Percentiles rank a stretch among this genome's conserved stretches.
Evolutionary conservation across 129 eudicot genomes (phyloP).

Genomic region (Escallonia herrerae): DNA sequence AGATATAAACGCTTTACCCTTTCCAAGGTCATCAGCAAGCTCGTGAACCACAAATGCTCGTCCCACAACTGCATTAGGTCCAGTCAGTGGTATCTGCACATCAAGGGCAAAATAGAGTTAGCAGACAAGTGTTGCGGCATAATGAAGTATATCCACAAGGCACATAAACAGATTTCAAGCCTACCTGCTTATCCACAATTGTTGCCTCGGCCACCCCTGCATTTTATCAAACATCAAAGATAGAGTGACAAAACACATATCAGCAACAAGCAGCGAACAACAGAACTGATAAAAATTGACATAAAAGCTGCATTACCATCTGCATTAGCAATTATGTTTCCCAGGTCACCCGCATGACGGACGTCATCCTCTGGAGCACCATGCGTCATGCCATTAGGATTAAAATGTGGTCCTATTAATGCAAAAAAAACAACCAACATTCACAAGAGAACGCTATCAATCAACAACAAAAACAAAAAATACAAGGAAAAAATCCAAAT

Average conservation of each 20-base stretch:
- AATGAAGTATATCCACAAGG: not conserved
- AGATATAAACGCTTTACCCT: slow-evolving; percentile 46
- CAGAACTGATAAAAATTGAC: not conserved
- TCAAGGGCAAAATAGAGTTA: slow-evolving; percentile 4
- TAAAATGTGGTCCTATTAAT: slow-evolving; percentile 81
- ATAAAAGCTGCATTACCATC: slow-evolving; percentile 47
- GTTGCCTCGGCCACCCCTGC: slow-evolving; percentile 93
- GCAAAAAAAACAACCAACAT: slow-evolving; percentile 2
- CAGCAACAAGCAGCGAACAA: not conserved
- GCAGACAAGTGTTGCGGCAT: not conserved
- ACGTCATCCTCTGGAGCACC: slow-evolving; percentile 96
- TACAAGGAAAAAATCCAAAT: not conserved
- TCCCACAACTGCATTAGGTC: slow-evolving; percentile 84
- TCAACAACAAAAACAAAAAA: not conserved
- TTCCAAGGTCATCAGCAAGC: slow-evolving; percentile 92
- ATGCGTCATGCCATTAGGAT: slow-evolving; percentile 82
- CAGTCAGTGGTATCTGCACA: slow-evolving; percentile 81
- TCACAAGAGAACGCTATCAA: not conserved
- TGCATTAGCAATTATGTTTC: slow-evolving; percentile 98
- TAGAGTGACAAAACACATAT: not conserved
- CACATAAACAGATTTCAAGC: slow-evolving; percentile 5
- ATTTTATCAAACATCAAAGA: slow-evolving; percentile 13
- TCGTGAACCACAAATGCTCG: slow-evolving; percentile 95
- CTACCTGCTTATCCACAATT: slow-evolving; percentile 81
- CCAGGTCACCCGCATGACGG: slow-evolving; percentile 99